Conservation (phyloP, 768 basidiomycete genomes). For the Lactarius deliciosus region DNA sequence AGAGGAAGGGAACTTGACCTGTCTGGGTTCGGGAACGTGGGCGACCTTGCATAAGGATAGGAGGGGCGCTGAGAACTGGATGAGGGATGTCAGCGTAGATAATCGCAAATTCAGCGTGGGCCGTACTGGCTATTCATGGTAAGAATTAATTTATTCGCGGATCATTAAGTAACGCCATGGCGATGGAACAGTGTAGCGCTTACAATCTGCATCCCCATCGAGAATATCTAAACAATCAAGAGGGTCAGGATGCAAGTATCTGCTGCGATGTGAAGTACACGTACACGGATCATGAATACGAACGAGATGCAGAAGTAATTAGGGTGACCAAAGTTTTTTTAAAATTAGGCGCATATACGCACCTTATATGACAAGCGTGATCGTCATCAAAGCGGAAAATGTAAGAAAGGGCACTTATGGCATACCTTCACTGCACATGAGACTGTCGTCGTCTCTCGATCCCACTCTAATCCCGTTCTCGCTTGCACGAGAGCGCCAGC, state of each 20-base stretch:
- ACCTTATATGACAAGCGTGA: conserved; percentile 26
- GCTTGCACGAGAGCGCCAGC: conserved; percentile 70
- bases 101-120: neutral
- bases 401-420: conserved; percentile 36
- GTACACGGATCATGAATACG: conserved; percentile 12
- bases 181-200: conserved; percentile 31
- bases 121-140: conserved; percentile 24
- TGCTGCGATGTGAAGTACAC: conserved; percentile 6
- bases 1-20: conserved; percentile 34
- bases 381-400: conserved; percentile 41
- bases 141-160: conserved; percentile 31
- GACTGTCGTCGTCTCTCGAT: conserved; percentile 40
- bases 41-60: conserved; percentile 31
- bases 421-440: conserved; percentile 51
- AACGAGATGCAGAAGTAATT: neutral
- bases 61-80: conserved; percentile 29
- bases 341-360: conserved; percentile 41
- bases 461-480: conserved; percentile 72
- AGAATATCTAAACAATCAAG: conserved; percentile 10
- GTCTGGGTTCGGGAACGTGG: conserved; percentile 33
- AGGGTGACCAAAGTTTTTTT: conserved; percentile 2
- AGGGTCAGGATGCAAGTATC: conserved; percentile 4
- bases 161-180: conserved; percentile 40
- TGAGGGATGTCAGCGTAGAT: conserved; percentile 7
- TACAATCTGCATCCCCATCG: conserved; percentile 23